Base-by-base conservation (phyloP, 768 basidiomycete species). In the Ramaria rubella region DNA sequence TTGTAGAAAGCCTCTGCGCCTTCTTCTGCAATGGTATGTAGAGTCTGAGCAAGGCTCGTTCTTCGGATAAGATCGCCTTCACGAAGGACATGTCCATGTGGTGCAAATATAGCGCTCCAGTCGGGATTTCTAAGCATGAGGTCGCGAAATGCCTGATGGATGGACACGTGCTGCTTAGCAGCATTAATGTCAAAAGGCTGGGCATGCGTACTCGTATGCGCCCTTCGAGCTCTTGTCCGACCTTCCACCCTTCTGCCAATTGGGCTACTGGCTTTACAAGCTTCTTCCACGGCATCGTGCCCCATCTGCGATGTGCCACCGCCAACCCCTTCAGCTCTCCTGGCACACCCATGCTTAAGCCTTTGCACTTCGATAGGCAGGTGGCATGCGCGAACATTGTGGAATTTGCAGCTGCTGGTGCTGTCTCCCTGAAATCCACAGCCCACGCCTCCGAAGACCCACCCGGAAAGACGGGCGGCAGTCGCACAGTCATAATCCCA, bases 361-460 rank as follows among this genome's bases (percentile, higher is more conserved):
- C 94, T 3, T 95, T 94, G 56, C 76, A 82, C 57, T 63, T 74
- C 17, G 91, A 75, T 2, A 75, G 71, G 4, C 67, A 61, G 2
- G 87, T 75, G 42, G 82, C 68, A 12, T 76, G 70, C 31, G 70
- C 63, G 70, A 82, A 97, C 94, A 97, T 97, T 4, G 83, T 83
- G 38, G 74, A 68, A 65, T 86, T 87, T 5, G 92, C 75, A 31
- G 81, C 69, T 0, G 77, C 79, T 0, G 95, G 92, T 1, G 88
- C 91, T 0, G 82, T 85, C 70, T 97, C 95, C 42, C 95, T 81
- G 67, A 91, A 97, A 72, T 97, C 90, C 49, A 97, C 77, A 12
- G 78, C 80, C 67, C 77, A 86, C 36, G 84, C 83, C 63, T 85
- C 75, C 31, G 87, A 87, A 12, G 67, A 59, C 5, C 63, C 69